Evolutionary conservation across 2,329 filamentous ascomycete species (phyloP).

Genomic region (Botrytis medusae): DNA sequence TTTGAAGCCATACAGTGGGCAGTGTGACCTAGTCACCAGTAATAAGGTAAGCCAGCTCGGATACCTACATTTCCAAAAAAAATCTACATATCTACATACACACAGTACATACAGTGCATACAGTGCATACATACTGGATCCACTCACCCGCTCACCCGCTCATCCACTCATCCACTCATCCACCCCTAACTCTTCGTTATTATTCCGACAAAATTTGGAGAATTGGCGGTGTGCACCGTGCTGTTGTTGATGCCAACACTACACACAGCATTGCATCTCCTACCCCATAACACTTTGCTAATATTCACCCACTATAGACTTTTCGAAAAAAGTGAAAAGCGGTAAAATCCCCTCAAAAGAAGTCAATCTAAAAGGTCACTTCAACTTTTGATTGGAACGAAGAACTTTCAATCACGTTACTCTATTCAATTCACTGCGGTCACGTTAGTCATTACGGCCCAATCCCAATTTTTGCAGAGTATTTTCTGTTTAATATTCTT

Average conservation of each 20-base stretch:
- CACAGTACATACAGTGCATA: not conserved
- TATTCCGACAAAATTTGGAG: conserved; percentile 22
- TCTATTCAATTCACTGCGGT: not conserved
- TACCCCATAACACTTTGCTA: conserved; percentile 22
- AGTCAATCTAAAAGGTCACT: not conserved
- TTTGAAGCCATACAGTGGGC: conserved; percentile 13
- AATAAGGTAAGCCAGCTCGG: conserved; percentile 32
- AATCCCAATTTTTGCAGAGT: not conserved
- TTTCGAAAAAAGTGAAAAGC: conserved; percentile 9
- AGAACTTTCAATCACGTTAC: conserved; percentile 13
- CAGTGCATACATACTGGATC: conserved; percentile 13
- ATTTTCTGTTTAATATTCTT: conserved; percentile 15
- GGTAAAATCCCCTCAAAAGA: not conserved
- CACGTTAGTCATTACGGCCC: not conserved
- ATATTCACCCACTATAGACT: conserved; percentile 19
- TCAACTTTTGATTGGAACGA: not conserved
- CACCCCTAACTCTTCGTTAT: conserved; percentile 15
- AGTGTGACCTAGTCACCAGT: conserved; percentile 18
- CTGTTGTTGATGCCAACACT: conserved; percentile 19
- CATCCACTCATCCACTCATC: conserved; percentile 10
- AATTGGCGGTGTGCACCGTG: conserved; percentile 36
- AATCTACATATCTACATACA: conserved; percentile 25
- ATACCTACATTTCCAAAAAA: conserved; percentile 29
- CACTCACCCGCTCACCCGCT: not conserved
- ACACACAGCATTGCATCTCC: conserved; percentile 16